Evolutionary conservation across 805 yeast genomes (phyloP).

Genomic region (Candida khao-thaluensis): DNA sequence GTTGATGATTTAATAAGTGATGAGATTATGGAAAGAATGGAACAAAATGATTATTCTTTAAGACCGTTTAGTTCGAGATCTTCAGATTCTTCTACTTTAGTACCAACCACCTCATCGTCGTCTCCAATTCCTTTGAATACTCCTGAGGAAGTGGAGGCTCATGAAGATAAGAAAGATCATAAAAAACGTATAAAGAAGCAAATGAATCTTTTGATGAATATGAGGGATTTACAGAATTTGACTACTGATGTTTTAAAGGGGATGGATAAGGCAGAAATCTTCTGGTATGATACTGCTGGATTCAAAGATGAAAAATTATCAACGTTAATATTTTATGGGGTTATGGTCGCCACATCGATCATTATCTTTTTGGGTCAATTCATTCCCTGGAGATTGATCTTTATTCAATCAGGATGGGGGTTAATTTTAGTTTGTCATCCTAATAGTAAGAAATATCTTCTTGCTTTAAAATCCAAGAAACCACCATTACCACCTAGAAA

Average conservation of each 20-base stretch:
- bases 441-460: slow-evolving; percentile 33
- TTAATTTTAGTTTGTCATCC: slow-evolving; percentile 61
- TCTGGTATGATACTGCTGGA: slow-evolving; percentile 62
- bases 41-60: slow-evolving; percentile 10
- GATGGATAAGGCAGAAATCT: slow-evolving; percentile 51
- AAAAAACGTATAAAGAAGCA: slow-evolving; percentile 29
- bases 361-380: slow-evolving; percentile 47
- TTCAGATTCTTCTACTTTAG: slow-evolving; percentile 18
- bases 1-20: slow-evolving; percentile 31
- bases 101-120: slow-evolving; percentile 9
- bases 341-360: slow-evolving; percentile 30
- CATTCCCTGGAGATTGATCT: slow-evolving; percentile 63
- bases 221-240: slow-evolving; percentile 71
- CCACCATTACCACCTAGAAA: slow-evolving; percentile 5
- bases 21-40: slow-evolving; percentile 14
- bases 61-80: slow-evolving; percentile 16
- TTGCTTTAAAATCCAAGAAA: slow-evolving; percentile 16
- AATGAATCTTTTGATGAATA: slow-evolving; percentile 51
- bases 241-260: slow-evolving; percentile 53
- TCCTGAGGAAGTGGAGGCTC: slow-evolving; percentile 14
- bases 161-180: slow-evolving; percentile 17
- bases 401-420: slow-evolving; percentile 60
- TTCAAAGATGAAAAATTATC: slow-evolving; percentile 69
- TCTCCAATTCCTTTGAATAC: slow-evolving; percentile 11
- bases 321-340: slow-evolving; percentile 52